Evolutionary conservation across 257 asterid species (phyloP), one percentile per base, ranked within the genome.

Genomic region (Solanum chiquidenum): DNA sequence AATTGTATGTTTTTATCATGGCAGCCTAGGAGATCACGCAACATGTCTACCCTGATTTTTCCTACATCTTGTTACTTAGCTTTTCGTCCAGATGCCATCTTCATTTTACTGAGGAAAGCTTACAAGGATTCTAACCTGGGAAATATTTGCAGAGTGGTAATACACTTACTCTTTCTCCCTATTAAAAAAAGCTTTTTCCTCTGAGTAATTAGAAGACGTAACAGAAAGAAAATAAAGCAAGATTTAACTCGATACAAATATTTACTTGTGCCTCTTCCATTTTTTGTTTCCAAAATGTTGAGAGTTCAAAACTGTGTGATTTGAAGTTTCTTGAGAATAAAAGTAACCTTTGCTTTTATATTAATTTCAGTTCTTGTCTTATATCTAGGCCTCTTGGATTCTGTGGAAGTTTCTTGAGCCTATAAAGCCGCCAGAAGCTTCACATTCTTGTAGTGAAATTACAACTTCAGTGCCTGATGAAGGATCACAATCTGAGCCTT

Each of bases 11-110:
- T 88, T 52, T 87, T 90, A 73, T 84, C 83, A 55, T 92, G 90
- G 80, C 94, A 97, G 99, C 99, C 99, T 31, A 94, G 99, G 92
- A 95, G 97, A 93, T 92, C 96, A 31, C 93, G 98, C 84, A 92
- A 90, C 87, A 83, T 93, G 87, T 89, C 95, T 83, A 88, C 94
- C 40, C 84, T 86, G 69, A 83, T 87, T 88, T 86, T 87, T 85
- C 95, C 98, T 86, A 91, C 93, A 64, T 95, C 98, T 20, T 91
- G 90, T 92, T 91, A 94, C 91, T 84, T 93, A 88, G 95, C 93
- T 82, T 95, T 94, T 90, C 99, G 98, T 82, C 95, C 98, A 74
- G 99, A 97, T 90, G 94, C 94, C 38, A 82, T 95, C 89, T 94
- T 97, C 91, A 89, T 87, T 80, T 92, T 95, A 86, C 92, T 97